Conservation (phyloP, 352 stramenopile species). For the Phytophthora vignae region DNA sequence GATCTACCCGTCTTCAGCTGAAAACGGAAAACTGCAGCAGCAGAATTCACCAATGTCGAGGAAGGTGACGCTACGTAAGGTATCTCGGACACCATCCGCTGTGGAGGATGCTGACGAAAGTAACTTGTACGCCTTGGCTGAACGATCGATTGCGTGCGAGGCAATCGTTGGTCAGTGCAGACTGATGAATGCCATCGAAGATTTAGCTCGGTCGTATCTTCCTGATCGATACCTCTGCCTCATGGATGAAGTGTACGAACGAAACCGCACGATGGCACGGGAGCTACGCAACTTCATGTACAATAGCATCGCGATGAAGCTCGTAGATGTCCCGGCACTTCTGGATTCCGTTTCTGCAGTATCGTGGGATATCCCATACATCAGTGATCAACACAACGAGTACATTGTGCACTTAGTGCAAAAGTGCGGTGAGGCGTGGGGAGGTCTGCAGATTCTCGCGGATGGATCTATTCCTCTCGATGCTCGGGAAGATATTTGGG, state of each 20-base stretch:
- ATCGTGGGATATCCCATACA: slow-evolving; percentile 71
- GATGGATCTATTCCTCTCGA: slow-evolving; percentile 74
- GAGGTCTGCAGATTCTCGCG: slow-evolving; percentile 68
- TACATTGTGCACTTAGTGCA: slow-evolving; percentile 85
- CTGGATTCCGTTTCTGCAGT: slow-evolving; percentile 58
- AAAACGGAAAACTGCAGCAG: slow-evolving; percentile 26
- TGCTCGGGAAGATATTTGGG: slow-evolving; percentile 83
- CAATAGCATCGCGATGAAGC: slow-evolving; percentile 50
- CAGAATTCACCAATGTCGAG: slow-evolving; percentile 30
- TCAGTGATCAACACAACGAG: slow-evolving; percentile 78
- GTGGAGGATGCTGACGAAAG: slow-evolving; percentile 62
- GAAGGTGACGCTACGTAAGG: slow-evolving; percentile 59
- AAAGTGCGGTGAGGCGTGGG: slow-evolving; percentile 85
- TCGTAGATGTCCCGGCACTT: slow-evolving; percentile 54
- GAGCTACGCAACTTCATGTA: slow-evolving; percentile 80
- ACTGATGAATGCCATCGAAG: slow-evolving; percentile 74
- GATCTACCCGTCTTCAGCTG: slow-evolving; percentile 34
- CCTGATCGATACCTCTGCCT: slow-evolving; percentile 71
- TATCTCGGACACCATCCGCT: slow-evolving; percentile 51
- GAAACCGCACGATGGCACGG: slow-evolving; percentile 51
- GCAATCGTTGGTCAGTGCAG: slow-evolving; percentile 65
- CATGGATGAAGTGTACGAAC: slow-evolving; percentile 74
- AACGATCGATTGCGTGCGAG: slow-evolving; percentile 73
- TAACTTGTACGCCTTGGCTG: slow-evolving; percentile 69
- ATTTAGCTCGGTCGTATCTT: slow-evolving; percentile 70